These are phyloP conservation scores for Bolboschoenoplectus hybrid DNA, from an alignment of 202 grass and related monocot species.

Conservation along the genomic window DNA sequence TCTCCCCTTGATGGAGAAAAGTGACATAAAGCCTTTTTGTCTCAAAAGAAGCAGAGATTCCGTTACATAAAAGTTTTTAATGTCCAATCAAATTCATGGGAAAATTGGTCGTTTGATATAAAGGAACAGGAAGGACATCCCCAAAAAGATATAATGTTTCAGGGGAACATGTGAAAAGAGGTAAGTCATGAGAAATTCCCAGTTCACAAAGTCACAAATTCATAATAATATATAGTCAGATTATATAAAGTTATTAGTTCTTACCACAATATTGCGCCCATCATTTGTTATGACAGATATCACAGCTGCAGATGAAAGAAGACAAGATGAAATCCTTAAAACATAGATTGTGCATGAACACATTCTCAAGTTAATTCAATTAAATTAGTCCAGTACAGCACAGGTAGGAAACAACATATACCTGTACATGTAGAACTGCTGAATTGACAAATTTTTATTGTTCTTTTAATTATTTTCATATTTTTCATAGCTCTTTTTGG, in stretches of 20 bases:
- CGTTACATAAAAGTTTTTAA: not conserved
- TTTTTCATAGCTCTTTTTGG: not conserved
- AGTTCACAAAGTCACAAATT: not conserved
- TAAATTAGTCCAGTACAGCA: not conserved
- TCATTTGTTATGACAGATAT: conserved; percentile 99
- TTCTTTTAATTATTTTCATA: conserved; percentile 1
- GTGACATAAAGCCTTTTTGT: not conserved
- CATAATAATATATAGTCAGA: not conserved
- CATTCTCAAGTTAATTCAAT: conserved; percentile 8
- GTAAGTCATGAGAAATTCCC: not conserved
- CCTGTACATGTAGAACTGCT: not conserved
- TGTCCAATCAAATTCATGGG: not conserved
- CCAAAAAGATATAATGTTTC: not conserved
- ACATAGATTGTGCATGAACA: not conserved
- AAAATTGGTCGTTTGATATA: not conserved
- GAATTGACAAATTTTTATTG: not conserved
- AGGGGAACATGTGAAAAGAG: not conserved
- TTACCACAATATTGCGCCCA: conserved; percentile 91
- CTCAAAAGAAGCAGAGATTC: not conserved
- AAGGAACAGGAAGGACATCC: not conserved
- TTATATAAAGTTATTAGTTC: conserved; percentile 42
- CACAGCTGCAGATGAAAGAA: conserved; percentile 46
- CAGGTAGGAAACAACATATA: not conserved
- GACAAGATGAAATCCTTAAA: not conserved
- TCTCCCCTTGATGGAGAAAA: not conserved